Percentiles rank a stretch among this genome's conserved stretches.
These are phyloP conservation scores for Venturia aucupariae DNA, from an alignment of 2,329 filamentous ascomycete species.

Conservation along the genomic window DNA sequence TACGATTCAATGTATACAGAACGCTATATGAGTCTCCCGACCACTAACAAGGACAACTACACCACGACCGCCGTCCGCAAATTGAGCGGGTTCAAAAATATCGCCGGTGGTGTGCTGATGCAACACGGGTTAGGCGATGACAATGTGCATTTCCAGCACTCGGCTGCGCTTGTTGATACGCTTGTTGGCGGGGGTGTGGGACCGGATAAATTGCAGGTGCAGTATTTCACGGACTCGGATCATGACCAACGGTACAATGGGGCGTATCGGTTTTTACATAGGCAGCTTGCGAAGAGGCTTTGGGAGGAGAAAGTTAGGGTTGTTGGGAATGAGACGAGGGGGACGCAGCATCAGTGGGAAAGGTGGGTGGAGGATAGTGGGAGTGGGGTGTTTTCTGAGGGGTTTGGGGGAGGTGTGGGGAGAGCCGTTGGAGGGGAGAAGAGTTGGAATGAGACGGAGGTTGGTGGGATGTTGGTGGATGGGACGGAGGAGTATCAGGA, in stretches of 20 bases:
- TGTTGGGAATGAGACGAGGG: neutral
- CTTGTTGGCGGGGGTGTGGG: constrained; percentile 51
- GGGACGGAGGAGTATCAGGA: neutral
- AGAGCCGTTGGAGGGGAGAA: neutral
- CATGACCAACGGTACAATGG: constrained; percentile 53
- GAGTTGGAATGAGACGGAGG: neutral
- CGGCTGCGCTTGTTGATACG: constrained; percentile 52
- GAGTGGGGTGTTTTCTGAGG: neutral
- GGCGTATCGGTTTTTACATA: constrained; percentile 49
- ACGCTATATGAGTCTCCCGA: constrained; percentile 59
- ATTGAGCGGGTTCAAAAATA: constrained; percentile 51
- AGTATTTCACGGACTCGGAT: constrained; percentile 57
- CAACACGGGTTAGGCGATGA: constrained; percentile 61
- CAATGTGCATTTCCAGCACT: constrained; percentile 63
- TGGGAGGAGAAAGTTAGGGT: constrained; percentile 46
- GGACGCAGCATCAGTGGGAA: neutral
- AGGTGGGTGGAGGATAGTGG: neutral
- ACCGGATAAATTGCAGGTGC: constrained; percentile 53
- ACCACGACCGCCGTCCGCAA: constrained; percentile 50
- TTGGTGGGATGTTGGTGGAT: neutral
- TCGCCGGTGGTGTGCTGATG: constrained; percentile 51
- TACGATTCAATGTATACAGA: constrained; percentile 66
- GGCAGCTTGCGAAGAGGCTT: constrained; percentile 51
- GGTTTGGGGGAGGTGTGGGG: neutral
- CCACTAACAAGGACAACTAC: constrained; percentile 51